Conservation (phyloP, 768 basidiomycete genomes). For the Amyloporia xantha region DNA sequence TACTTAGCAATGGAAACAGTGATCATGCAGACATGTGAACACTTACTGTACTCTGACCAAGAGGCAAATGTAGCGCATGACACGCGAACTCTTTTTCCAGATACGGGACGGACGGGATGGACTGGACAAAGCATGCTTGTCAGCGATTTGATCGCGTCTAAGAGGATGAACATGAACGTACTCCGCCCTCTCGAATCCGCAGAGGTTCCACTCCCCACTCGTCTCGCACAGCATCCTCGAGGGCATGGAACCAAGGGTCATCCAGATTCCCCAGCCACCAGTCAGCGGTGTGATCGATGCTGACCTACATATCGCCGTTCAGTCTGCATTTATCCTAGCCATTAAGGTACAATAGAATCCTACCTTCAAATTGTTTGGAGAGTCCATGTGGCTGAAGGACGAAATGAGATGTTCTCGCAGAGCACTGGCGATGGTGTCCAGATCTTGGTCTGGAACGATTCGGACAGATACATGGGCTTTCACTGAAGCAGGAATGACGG, state of each 20-base stretch:
- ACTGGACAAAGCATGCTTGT: constrained; percentile 37
- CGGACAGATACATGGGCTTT: constrained; percentile 84
- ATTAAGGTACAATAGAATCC: no score
- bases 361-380: constrained; percentile 71
- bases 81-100: constrained; percentile 89
- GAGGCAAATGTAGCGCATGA: constrained; percentile 86
- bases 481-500: constrained; percentile 83
- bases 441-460: constrained; percentile 89
- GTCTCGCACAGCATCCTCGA: constrained; percentile 75
- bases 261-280: constrained; percentile 96
- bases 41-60: constrained; percentile 81
- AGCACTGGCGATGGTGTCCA: constrained; percentile 57
- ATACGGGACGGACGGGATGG: constrained; percentile 90
- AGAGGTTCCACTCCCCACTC: constrained; percentile 87
- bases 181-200: constrained; percentile 90
- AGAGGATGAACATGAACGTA: constrained; percentile 31
- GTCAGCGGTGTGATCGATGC: constrained; percentile 77
- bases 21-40: background rate
- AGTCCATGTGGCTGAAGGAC: constrained; percentile 53
- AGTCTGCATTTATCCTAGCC: no score
- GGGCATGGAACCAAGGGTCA: constrained; percentile 77
- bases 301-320: constrained; percentile 42
- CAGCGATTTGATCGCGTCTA: background rate
- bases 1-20: no score
- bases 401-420: constrained; percentile 52